Percentiles rank a stretch among this genome's conserved stretches.
These are phyloP conservation scores for Phlyctochytrium arcticum DNA, from an alignment of 192 early-diverging fungal genomes.

Conservation along the genomic window DNA sequence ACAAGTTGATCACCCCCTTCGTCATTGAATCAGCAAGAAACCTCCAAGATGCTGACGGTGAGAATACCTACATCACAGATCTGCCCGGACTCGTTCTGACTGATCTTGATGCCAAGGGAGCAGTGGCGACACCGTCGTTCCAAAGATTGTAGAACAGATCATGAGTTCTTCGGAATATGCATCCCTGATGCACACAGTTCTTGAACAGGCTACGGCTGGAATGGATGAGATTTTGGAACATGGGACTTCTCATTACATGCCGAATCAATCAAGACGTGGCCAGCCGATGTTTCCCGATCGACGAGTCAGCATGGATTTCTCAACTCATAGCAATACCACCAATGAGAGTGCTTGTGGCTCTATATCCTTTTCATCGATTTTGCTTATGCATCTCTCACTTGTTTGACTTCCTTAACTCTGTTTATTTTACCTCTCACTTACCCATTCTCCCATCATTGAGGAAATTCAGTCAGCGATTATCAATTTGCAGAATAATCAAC, in stretches of 20 bases:
- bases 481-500: slow-evolving; percentile 32
- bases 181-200: slow-evolving; percentile 19
- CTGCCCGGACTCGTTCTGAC: too few species aligned
- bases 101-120: too few species aligned
- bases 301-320: slow-evolving; percentile 18
- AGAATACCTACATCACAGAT: background rate
- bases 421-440: slow-evolving; percentile 22
- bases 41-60: background rate
- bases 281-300: background rate
- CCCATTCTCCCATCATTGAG: slow-evolving; percentile 26
- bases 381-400: background rate
- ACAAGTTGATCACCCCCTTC: slow-evolving; percentile 21
- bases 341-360: slow-evolving; percentile 29
- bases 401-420: background rate
- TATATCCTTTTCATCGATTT: slow-evolving; percentile 7
- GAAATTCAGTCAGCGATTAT: slow-evolving; percentile 33
- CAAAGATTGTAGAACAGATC: slow-evolving; percentile 40
- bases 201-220: slow-evolving; percentile 25
- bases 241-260: background rate
- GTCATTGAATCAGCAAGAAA: background rate
- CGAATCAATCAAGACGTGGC: background rate
- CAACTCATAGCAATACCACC: slow-evolving; percentile 36
- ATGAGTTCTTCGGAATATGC: slow-evolving; percentile 43
- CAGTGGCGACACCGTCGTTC: too few species aligned
- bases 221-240: slow-evolving; percentile 15